phyloP scores from a whole-genome alignment of 2,329 filamentous ascomycete genomes.

The Aspergillus sp. region DNA sequence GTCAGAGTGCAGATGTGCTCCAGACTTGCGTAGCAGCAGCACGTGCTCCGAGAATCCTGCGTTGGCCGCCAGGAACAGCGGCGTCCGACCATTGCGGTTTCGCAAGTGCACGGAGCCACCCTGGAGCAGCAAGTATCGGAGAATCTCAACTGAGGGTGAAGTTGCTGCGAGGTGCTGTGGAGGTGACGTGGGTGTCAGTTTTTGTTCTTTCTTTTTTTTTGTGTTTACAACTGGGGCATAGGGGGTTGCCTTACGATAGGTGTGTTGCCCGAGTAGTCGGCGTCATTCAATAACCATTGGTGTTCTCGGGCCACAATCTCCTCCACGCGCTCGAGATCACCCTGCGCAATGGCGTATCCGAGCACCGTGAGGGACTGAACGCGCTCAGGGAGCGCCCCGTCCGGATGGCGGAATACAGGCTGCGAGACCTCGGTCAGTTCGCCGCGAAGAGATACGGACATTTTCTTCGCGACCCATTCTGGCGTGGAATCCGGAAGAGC shows the following conservation, averaged over 20 bases:
- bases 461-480: conserved; percentile 66
- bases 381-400: conserved; percentile 58
- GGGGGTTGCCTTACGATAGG: conserved; percentile 40
- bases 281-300: conserved; percentile 68
- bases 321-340: conserved; percentile 65
- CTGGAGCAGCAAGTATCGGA: conserved; percentile 57
- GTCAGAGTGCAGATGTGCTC: conserved; percentile 61
- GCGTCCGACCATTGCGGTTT: conserved; percentile 59
- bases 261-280: conserved; percentile 82
- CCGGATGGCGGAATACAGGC: conserved; percentile 75
- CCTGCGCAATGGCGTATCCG: conserved; percentile 76
- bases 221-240: not conserved
- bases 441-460: conserved; percentile 75
- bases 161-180: conserved; percentile 59
- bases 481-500: conserved; percentile 65
- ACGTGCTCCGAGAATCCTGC: conserved; percentile 59
- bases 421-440: conserved; percentile 77
- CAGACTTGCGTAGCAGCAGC: conserved; percentile 55
- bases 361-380: conserved; percentile 71
- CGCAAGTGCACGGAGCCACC: conserved; percentile 62
- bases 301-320: conserved; percentile 69
- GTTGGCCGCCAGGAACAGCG: conserved; percentile 61
- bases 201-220: too few species aligned
- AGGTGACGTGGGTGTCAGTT: not conserved
- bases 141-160: conserved; percentile 56